These are phyloP conservation scores for Sapria himalayana DNA, from an alignment of 345 rosid species.

Conservation along the genomic window DNA sequence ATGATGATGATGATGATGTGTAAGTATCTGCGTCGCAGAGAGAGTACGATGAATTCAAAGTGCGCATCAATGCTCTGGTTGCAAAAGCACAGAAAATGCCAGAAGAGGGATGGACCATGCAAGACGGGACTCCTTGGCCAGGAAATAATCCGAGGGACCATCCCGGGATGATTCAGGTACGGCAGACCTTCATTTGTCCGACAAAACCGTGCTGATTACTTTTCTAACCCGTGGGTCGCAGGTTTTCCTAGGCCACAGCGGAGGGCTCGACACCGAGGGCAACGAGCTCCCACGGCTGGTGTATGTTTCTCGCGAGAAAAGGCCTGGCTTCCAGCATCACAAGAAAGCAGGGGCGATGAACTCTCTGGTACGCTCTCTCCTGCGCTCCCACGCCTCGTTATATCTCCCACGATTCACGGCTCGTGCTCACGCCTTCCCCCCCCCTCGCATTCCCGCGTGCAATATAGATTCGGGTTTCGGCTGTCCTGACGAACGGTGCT, in stretches of 20 bases:
- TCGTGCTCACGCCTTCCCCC: too few relatives aligned
- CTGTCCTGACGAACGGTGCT: constrained; percentile 97
- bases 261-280: constrained; percentile 96
- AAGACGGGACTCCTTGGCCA: constrained; percentile 99
- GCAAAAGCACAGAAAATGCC: constrained; percentile 97
- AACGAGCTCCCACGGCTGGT: constrained; percentile 97
- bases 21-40: too few relatives aligned
- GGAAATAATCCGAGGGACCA: constrained; percentile 98
- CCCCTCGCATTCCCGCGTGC: constrained; percentile 9
- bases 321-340: constrained; percentile 99
- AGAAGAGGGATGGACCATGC: constrained; percentile 99
- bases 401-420: too few relatives aligned
- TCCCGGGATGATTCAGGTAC: constrained; percentile 97
- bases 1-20: too few relatives aligned
- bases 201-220: too few relatives aligned
- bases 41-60: constrained; percentile 98
- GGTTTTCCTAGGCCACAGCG: constrained; percentile 97
- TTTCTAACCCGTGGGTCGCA: too few relatives aligned
- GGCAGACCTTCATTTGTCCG: too few relatives aligned
- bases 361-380: constrained; percentile 65
- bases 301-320: constrained; percentile 98
- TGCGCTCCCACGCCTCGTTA: too few relatives aligned
- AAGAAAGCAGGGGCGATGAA: constrained; percentile 99
- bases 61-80: constrained; percentile 95
- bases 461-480: constrained; percentile 87